Conservation (phyloP, 1,284 basidiomycete species). For the Dichomitus squalens region DNA sequence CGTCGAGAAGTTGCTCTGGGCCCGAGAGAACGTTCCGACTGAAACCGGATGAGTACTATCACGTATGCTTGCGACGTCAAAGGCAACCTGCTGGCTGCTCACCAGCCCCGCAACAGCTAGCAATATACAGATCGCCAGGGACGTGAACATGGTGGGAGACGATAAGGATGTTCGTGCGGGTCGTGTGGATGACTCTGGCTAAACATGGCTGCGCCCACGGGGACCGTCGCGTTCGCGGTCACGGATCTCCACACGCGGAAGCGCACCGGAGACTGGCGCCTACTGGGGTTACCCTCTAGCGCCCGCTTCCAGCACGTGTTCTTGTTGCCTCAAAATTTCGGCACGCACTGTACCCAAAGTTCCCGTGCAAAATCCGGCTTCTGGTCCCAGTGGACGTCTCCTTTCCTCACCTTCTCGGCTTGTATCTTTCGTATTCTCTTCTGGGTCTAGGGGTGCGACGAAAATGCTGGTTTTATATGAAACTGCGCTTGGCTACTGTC, state of each 20-base stretch:
- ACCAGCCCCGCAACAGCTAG: slow-evolving; percentile 6
- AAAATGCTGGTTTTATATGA: slow-evolving; percentile 85
- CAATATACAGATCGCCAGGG: not conserved
- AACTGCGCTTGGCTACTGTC: slow-evolving; percentile 92
- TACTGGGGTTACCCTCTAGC: too few relatives aligned
- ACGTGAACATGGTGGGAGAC: slow-evolving; percentile 17
- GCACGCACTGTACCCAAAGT: slow-evolving; percentile 12
- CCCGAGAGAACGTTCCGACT: slow-evolving; percentile 2
- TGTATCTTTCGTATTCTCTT: slow-evolving; percentile 14
- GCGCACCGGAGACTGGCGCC: slow-evolving; percentile 4
- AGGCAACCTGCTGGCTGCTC: slow-evolving; percentile 9
- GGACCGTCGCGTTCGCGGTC: not conserved
- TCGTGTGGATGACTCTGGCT: not conserved
- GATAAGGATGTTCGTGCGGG: not conserved
- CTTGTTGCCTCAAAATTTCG: slow-evolving; percentile 32
- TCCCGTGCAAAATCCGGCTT: slow-evolving; percentile 3
- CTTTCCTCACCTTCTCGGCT: not conserved
- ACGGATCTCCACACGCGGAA: too few relatives aligned
- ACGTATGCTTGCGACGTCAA: not conserved
- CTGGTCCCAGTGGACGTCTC: not conserved
- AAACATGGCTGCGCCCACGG: not conserved
- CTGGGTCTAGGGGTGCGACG: slow-evolving; percentile 13
- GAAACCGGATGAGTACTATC: not conserved
- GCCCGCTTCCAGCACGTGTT: slow-evolving; percentile 11
- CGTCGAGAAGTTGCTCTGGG: slow-evolving; percentile 11